Conservation (phyloP, 495 filamentous ascomycete genomes). For the Penicillium roqueforti region DNA sequence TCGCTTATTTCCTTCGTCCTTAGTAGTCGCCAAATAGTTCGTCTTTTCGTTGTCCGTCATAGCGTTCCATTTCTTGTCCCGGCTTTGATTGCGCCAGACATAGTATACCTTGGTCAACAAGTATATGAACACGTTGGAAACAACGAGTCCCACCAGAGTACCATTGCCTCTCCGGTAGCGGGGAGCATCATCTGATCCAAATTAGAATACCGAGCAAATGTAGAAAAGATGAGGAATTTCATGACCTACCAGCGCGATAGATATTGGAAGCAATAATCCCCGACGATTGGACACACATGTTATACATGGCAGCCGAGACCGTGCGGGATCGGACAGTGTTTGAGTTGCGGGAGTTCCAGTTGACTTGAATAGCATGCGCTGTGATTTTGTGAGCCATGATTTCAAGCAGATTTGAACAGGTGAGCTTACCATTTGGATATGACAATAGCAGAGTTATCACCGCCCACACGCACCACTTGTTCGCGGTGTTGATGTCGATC, state of each 20-base stretch:
- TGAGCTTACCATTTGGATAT: constrained; percentile 52
- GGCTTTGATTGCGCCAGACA: constrained; percentile 32
- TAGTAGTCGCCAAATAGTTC: constrained; percentile 34
- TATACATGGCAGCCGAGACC: constrained; percentile 55
- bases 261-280: constrained; percentile 54
- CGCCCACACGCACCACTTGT: constrained; percentile 53
- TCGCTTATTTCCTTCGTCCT: constrained; percentile 36
- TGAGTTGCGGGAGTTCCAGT: constrained; percentile 48
- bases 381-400: not conserved
- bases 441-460: constrained; percentile 55
- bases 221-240: constrained; percentile 19
- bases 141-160: constrained; percentile 43
- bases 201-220: constrained; percentile 6
- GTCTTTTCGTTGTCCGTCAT: constrained; percentile 26
- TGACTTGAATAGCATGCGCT: constrained; percentile 37
- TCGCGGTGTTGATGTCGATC: constrained; percentile 38
- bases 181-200: constrained; percentile 54
- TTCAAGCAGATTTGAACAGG: constrained; percentile 25
- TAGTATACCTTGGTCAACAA: constrained; percentile 41
- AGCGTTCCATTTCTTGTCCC: constrained; percentile 28
- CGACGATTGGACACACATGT: constrained; percentile 46
- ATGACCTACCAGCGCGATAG: constrained; percentile 48
- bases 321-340: constrained; percentile 55
- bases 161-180: constrained; percentile 52
- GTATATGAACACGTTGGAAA: constrained; percentile 42